Percentiles rank a stretch among this genome's conserved stretches.
Conservation (phyloP, 2,329 filamentous ascomycete species). For the Claviceps pazoutovae region DNA sequence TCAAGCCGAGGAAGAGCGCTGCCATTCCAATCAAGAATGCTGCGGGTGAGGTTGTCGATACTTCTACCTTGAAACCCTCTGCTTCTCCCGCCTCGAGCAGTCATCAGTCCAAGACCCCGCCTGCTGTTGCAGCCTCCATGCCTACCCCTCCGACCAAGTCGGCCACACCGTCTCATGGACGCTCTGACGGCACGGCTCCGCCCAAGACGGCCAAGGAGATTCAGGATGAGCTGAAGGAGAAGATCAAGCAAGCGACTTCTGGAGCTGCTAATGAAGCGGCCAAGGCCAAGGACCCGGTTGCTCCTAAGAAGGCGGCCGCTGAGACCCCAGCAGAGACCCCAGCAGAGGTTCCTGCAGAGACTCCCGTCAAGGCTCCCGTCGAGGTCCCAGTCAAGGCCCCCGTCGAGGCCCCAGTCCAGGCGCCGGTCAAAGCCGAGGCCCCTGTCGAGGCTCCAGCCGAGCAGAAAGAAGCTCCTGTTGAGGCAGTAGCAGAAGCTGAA, state of each 20-base stretch:
- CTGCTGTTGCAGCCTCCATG: constrained; percentile 58
- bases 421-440: too few relatives aligned
- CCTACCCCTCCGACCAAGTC: constrained; percentile 70
- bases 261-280: constrained; percentile 17
- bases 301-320: constrained; percentile 16
- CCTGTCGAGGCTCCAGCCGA: constrained; percentile 16
- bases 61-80: constrained; percentile 45
- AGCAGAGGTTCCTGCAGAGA: too few relatives aligned
- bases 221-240: constrained; percentile 67
- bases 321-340: constrained; percentile 16
- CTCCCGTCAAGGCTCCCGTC: too few relatives aligned
- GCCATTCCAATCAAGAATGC: constrained; percentile 76
- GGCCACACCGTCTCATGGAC: constrained; percentile 51
- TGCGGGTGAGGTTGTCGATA: constrained; percentile 62
- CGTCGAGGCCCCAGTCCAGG: not conserved
- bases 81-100: constrained; percentile 40
- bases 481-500: not conserved
- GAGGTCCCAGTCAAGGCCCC: too few relatives aligned
- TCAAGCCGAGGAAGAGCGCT: constrained; percentile 51
- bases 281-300: constrained; percentile 13
- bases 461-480: constrained; percentile 3
- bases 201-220: constrained; percentile 70
- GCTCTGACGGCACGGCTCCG: constrained; percentile 53
- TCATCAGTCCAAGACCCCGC: constrained; percentile 49
- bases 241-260: constrained; percentile 51